Conservation (phyloP, 2,329 filamentous ascomycete genomes). For the Pseudogymnoascus sp. region DNA sequence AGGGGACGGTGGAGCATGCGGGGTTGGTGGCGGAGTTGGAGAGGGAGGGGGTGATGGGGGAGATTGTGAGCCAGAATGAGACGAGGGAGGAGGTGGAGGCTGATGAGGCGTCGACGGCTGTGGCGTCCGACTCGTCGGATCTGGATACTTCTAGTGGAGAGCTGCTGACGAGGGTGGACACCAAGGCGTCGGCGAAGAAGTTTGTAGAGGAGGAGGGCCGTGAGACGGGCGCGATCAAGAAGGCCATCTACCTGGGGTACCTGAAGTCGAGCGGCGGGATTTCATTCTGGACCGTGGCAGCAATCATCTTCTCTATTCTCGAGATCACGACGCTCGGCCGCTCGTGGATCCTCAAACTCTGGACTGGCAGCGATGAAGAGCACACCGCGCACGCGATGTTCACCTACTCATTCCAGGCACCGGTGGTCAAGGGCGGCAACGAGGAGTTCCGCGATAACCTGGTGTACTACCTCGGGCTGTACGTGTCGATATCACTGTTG, state of each 20-base stretch:
- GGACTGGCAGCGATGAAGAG: conserved; percentile 43
- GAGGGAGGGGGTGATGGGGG: conserved; percentile 45
- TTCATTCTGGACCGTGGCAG: conserved; percentile 48
- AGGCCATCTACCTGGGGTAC: conserved; percentile 59
- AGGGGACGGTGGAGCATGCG: conserved; percentile 56
- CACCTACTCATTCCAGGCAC: conserved; percentile 36
- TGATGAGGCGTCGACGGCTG: conserved; percentile 43
- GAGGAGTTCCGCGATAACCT: conserved; percentile 32
- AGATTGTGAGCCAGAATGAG: conserved; percentile 50
- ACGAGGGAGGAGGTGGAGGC: conserved; percentile 36
- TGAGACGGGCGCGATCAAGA: conserved; percentile 61
- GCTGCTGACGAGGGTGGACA: conserved; percentile 40
- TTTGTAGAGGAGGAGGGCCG: conserved; percentile 70
- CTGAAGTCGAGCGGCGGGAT: conserved; percentile 57
- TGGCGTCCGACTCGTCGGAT: conserved; percentile 46
- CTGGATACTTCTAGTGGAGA: conserved; percentile 36
- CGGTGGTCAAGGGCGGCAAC: neutral
- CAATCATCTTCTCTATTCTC: conserved; percentile 45
- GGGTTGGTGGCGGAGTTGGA: conserved; percentile 59
- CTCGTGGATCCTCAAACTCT: conserved; percentile 57
- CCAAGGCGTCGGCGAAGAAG: conserved; percentile 49
- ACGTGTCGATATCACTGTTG: conserved; percentile 50
- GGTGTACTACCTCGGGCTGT: conserved; percentile 59
- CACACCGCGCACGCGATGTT: conserved; percentile 21
- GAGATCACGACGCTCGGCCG: conserved; percentile 42